Percentiles rank a stretch among this genome's conserved stretches.
These are phyloP conservation scores for Hansenula anomala DNA, from an alignment of 1,139 yeast species.

Conservation along the genomic window DNA sequence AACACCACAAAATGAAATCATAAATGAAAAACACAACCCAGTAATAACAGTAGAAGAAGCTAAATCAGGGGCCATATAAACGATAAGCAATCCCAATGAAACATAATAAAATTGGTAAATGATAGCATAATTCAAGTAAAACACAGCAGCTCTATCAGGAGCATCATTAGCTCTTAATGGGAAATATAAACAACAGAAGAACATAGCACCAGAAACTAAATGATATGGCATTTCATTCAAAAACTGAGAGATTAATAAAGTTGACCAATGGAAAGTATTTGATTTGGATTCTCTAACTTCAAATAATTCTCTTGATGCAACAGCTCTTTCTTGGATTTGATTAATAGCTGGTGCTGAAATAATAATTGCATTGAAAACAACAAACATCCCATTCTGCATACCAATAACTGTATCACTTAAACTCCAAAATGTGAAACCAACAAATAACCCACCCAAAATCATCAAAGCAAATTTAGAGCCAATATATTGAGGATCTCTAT, in stretches of 20 bases:
- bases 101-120: conserved; percentile 53
- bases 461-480: conserved; percentile 32
- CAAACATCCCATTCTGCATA: conserved; percentile 47
- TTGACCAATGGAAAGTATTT: conserved; percentile 57
- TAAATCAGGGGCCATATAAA: conserved; percentile 56
- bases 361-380: conserved; percentile 43
- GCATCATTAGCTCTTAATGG: conserved; percentile 46
- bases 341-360: conserved; percentile 47
- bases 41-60: conserved; percentile 58
- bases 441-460: conserved; percentile 39
- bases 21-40: conserved; percentile 47
- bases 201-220: conserved; percentile 44
- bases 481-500: conserved; percentile 36
- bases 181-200: conserved; percentile 52
- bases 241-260: conserved; percentile 43
- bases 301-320: conserved; percentile 43
- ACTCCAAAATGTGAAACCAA: conserved; percentile 53
- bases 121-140: conserved; percentile 46
- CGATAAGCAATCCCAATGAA: conserved; percentile 48
- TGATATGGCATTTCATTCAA: conserved; percentile 52
- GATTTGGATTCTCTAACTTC: conserved; percentile 57
- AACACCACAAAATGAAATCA: conserved; percentile 60
- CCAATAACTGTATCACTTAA: conserved; percentile 44
- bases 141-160: conserved; percentile 50
- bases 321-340: conserved; percentile 52